A percentile compares a stretch with the other conserved stretches of the same genome.
Conservation (phyloP, 2,329 filamentous ascomycete species). For the Ceratocystis alfenasii region DNA sequence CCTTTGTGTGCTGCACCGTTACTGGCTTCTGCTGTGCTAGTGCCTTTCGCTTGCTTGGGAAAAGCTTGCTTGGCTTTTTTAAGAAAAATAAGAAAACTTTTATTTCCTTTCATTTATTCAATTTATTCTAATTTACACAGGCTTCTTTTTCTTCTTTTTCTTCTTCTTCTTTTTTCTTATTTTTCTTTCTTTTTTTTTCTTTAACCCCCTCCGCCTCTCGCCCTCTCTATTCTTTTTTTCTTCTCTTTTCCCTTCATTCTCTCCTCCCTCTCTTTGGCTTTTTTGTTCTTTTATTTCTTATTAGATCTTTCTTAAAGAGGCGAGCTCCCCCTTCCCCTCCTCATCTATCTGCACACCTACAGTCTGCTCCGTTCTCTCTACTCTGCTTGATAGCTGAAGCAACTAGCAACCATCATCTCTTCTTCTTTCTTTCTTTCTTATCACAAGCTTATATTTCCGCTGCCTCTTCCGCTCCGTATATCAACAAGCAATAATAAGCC, state of each 20-base stretch:
- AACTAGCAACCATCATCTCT: background rate
- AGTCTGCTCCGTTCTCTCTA: no score
- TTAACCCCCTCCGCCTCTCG: background rate
- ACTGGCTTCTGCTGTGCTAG: background rate
- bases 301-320: background rate
- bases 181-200: background rate
- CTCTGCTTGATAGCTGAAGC: background rate
- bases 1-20: background rate
- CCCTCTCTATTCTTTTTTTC: background rate
- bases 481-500: background rate
- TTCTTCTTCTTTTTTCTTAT: background rate
- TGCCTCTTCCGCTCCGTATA: background rate
- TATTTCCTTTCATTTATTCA: background rate
- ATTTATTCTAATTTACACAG: background rate
- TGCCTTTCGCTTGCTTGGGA: background rate
- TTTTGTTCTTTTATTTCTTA: conserved; percentile 10
- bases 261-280: background rate
- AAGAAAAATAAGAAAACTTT: no score
- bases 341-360: background rate
- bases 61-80: background rate
- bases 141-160: background rate
- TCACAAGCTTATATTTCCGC: background rate
- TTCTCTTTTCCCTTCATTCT: background rate
- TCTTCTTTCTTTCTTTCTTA: conserved; percentile 10
- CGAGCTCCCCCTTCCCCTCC: background rate